Evolutionary conservation across 2,329 filamentous ascomycete genomes (phyloP).

Genomic region (Colletotrichum sojae): DNA sequence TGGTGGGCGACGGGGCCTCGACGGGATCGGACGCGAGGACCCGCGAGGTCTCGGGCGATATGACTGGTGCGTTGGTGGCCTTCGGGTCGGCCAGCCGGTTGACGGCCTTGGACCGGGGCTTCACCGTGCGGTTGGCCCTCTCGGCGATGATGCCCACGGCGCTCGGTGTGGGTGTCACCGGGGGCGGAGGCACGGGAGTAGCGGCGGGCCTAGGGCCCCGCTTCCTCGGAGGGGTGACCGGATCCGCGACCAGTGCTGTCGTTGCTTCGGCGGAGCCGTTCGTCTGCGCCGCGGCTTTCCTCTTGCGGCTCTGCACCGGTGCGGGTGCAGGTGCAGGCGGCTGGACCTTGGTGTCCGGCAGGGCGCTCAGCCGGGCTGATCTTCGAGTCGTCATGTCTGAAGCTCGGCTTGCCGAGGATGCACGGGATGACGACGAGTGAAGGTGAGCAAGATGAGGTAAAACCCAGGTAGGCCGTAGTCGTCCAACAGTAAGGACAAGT

Average conservation of each 20-base stretch:
- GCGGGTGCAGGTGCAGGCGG: slow-evolving; percentile 43
- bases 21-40: slow-evolving; percentile 68
- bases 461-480: not conserved
- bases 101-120: slow-evolving; percentile 57
- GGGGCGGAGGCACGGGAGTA: slow-evolving; percentile 49
- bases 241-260: slow-evolving; percentile 42
- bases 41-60: slow-evolving; percentile 79
- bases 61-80: slow-evolving; percentile 76
- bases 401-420: not conserved
- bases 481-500: not conserved
- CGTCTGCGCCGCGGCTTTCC: slow-evolving; percentile 47
- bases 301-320: slow-evolving; percentile 49
- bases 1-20: slow-evolving; percentile 62
- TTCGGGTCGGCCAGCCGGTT: slow-evolving; percentile 74
- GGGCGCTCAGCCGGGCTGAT: slow-evolving; percentile 58
- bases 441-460: not conserved
- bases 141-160: slow-evolving; percentile 58
- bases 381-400: slow-evolving; percentile 49
- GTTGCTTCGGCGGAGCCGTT: slow-evolving; percentile 37
- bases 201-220: slow-evolving; percentile 43
- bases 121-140: slow-evolving; percentile 45
- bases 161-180: slow-evolving; percentile 64
- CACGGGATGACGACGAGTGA: not conserved
- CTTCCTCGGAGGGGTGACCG: slow-evolving; percentile 52
- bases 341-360: slow-evolving; percentile 40